Evolutionary conservation across 257 asterid species (phyloP).

Genomic region (Cordia subcordata): DNA sequence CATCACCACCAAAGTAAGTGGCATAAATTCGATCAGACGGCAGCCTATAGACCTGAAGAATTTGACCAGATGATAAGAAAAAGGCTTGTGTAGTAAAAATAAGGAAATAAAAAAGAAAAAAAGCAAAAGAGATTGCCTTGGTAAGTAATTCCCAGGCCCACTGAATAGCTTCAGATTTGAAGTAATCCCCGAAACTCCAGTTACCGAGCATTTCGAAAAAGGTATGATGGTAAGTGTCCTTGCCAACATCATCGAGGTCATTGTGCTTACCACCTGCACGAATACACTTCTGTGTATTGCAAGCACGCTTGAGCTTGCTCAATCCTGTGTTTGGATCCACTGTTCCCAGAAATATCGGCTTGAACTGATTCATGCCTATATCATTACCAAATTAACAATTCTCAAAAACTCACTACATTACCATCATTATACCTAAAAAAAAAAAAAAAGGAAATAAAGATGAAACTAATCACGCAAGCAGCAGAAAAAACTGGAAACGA

Average conservation of each 20-base stretch:
- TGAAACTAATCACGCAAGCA: too few relatives aligned
- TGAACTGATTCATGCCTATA: slow-evolving; percentile 96
- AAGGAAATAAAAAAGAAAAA: neutral
- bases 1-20: slow-evolving; percentile 97
- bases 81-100: too few relatives aligned
- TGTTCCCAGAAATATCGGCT: slow-evolving; percentile 90
- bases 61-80: neutral
- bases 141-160: slow-evolving; percentile 99
- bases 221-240: slow-evolving; percentile 98
- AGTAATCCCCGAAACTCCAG: slow-evolving; percentile 97
- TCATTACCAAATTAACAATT: neutral
- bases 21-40: slow-evolving; percentile 76
- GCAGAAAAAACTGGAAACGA: too few relatives aligned
- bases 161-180: slow-evolving; percentile 76
- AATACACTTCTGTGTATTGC: slow-evolving; percentile 95
- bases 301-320: slow-evolving; percentile 88
- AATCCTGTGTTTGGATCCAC: slow-evolving; percentile 82
- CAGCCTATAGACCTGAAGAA: slow-evolving; percentile 55
- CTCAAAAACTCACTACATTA: too few relatives aligned
- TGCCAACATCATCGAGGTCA: slow-evolving; percentile 97
- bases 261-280: slow-evolving; percentile 99
- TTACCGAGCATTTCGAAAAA: slow-evolving; percentile 99
- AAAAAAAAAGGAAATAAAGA: too few relatives aligned
- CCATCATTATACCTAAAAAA: too few relatives aligned
- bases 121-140: slow-evolving; percentile 31